phyloP scores from a whole-genome alignment of 1,284 basidiomycete species.

The Wallemia ichthyophaga region DNA sequence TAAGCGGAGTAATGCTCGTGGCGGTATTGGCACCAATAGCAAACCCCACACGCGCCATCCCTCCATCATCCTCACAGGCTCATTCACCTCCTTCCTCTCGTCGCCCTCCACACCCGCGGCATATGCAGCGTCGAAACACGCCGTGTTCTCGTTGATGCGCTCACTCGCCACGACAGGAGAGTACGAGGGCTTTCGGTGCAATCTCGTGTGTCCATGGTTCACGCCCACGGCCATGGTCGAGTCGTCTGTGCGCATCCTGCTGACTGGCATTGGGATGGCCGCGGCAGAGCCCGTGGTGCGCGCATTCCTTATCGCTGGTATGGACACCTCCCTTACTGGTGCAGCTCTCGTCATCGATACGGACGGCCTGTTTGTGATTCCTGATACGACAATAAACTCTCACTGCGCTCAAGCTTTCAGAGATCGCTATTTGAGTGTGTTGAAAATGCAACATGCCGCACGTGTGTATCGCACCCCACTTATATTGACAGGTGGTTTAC shows the following conservation, averaged over 20 bases:
- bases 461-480: background rate
- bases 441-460: background rate
- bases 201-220: background rate
- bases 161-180: background rate
- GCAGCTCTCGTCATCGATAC: background rate
- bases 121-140: background rate
- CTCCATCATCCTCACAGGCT: background rate
- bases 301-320: background rate
- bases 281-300: background rate
- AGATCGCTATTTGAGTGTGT: background rate
- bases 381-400: background rate
- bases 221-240: background rate
- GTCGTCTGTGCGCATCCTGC: background rate
- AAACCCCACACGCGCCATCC: background rate
- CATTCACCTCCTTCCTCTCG: background rate
- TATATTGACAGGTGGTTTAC: background rate
- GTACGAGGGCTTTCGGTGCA: background rate
- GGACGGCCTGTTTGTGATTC: background rate
- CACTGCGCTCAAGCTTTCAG: background rate
- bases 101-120: background rate
- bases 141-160: background rate
- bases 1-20: background rate
- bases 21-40: no score
- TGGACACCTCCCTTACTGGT: background rate
- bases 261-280: background rate